Evolutionary conservation across 73 alveolate genomes (phyloP).

Genomic region (Paramecium pentaurelia): DNA sequence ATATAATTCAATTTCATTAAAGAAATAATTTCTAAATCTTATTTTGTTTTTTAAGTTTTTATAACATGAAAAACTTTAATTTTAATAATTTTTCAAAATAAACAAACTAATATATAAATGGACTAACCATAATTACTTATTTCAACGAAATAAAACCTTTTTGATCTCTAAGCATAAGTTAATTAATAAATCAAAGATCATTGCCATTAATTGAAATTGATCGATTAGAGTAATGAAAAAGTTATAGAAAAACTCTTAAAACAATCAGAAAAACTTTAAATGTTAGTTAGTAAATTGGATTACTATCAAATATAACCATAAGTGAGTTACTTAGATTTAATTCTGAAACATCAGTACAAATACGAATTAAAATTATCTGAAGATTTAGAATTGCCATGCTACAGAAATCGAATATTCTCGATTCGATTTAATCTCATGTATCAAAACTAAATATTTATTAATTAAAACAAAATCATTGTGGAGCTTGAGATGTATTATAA

Average conservation of each 20-base stretch:
- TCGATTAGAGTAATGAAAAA: background rate
- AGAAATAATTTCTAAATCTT: background rate
- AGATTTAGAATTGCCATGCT: conserved; percentile 15
- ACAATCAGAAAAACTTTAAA: background rate
- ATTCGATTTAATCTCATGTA: background rate
- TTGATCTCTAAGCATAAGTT: background rate
- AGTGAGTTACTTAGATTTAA: background rate
- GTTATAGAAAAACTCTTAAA: background rate
- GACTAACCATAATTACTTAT: background rate
- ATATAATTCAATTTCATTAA: background rate
- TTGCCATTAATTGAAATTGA: background rate
- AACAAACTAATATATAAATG: background rate
- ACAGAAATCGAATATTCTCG: conserved; percentile 25
- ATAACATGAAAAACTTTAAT: background rate
- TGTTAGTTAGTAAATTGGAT: background rate
- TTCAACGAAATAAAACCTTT: background rate
- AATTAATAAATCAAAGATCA: background rate
- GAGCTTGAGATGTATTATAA: background rate
- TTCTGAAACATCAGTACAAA: background rate
- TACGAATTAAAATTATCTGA: background rate
- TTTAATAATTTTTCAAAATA: background rate
- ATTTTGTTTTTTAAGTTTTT: background rate
- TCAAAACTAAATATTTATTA: background rate
- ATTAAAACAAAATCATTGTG: background rate
- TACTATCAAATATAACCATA: background rate